These are phyloP conservation scores for Pichia occidentalis DNA, from an alignment of 805 yeast genomes.

Conservation along the genomic window DNA sequence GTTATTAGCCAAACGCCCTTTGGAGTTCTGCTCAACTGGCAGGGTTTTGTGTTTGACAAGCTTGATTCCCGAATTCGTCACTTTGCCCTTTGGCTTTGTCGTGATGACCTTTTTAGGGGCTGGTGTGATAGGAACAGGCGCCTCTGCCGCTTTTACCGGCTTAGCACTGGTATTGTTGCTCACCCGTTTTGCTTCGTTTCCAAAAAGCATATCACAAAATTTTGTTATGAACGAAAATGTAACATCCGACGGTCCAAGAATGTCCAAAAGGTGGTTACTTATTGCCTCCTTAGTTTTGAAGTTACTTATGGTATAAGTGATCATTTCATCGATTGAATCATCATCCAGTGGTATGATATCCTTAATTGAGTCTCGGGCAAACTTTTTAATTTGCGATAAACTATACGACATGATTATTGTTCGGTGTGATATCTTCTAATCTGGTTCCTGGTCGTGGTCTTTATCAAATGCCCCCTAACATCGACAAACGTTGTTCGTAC, in stretches of 20 bases:
- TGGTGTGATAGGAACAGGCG: slow-evolving; percentile 11
- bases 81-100: slow-evolving; percentile 12
- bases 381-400: slow-evolving; percentile 21
- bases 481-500: no score
- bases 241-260: slow-evolving; percentile 52
- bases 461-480: no score
- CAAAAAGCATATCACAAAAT: slow-evolving; percentile 36
- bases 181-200: slow-evolving; percentile 15
- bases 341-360: slow-evolving; percentile 51
- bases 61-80: no score
- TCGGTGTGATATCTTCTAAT: background rate
- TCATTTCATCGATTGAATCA: slow-evolving; percentile 48
- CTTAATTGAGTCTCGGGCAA: slow-evolving; percentile 19
- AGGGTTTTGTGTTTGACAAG: no score
- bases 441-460: no score
- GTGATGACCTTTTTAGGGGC: slow-evolving; percentile 14
- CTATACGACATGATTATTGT: slow-evolving; percentile 10
- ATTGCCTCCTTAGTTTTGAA: slow-evolving; percentile 43
- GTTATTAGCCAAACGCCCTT: slow-evolving; percentile 15
- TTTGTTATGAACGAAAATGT: slow-evolving; percentile 41
- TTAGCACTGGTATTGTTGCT: slow-evolving; percentile 3
- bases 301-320: slow-evolving; percentile 42
- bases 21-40: slow-evolving; percentile 1
- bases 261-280: slow-evolving; percentile 45
- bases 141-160: slow-evolving; percentile 2